These are phyloP conservation scores for Aureobasidium musti DNA, from an alignment of 2,329 filamentous ascomycete species.

Conservation along the genomic window DNA sequence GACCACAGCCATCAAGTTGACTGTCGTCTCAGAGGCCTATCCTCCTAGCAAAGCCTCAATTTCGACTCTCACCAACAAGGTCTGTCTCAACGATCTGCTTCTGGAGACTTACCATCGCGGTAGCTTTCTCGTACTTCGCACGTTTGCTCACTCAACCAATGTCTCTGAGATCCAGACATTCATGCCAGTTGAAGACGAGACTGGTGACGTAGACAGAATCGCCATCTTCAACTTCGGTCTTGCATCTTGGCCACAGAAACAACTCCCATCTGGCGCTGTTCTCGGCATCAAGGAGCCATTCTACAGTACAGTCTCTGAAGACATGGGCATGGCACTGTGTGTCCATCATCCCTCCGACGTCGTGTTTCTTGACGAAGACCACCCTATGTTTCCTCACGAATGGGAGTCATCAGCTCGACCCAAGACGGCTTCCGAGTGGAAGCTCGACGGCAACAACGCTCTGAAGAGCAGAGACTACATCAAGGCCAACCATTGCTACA, in stretches of 20 bases:
- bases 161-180: neutral
- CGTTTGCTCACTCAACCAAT: neutral
- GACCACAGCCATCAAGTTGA: neutral
- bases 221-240: neutral
- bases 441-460: neutral
- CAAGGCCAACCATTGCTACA: conserved; percentile 14
- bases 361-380: neutral
- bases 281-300: conserved; percentile 2
- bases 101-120: neutral
- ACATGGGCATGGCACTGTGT: neutral
- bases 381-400: neutral
- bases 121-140: neutral
- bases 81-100: neutral
- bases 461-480: neutral
- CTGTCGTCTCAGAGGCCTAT: neutral
- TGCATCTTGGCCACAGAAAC: neutral
- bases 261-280: neutral
- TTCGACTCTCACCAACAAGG: neutral
- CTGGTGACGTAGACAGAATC: neutral
- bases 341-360: neutral
- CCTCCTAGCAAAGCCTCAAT: neutral
- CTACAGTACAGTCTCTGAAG: neutral
- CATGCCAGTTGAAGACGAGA: conserved; percentile 2
- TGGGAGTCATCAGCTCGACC: neutral
- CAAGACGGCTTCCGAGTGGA: neutral